Percentiles rank a stretch among this genome's conserved stretches.
Evolutionary conservation across 768 basidiomycete species (phyloP).

Genomic region (Panus rudis): DNA sequence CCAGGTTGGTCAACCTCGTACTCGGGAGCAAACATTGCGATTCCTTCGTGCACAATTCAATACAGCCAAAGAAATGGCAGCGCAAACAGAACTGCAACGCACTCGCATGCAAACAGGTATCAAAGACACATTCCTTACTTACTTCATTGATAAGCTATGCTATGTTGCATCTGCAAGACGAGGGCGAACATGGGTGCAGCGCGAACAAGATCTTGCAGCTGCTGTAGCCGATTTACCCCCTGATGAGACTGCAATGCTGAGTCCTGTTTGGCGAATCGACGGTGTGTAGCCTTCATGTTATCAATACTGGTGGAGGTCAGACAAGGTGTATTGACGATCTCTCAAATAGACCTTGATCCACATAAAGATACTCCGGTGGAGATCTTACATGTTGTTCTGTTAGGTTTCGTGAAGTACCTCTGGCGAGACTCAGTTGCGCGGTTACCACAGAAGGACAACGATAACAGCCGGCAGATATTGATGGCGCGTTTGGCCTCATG

Average conservation of each 20-base stretch:
- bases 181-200: conserved; percentile 1
- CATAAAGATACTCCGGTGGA: conserved; percentile 39
- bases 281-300: conserved; percentile 15
- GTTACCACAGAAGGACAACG: conserved; percentile 24
- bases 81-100: neutral
- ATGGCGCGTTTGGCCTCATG: conserved; percentile 27
- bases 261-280: conserved; percentile 28
- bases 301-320: too few species aligned
- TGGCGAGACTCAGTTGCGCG: conserved; percentile 32
- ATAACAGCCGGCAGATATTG: conserved; percentile 19
- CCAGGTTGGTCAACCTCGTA: neutral
- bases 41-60: neutral
- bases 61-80: neutral
- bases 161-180: neutral
- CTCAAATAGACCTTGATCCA: conserved; percentile 31
- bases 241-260: conserved; percentile 18
- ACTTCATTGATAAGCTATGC: conserved; percentile 21
- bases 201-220: conserved; percentile 11
- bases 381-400: conserved; percentile 36
- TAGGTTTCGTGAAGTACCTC: conserved; percentile 42
- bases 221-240: conserved; percentile 4
- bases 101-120: conserved; percentile 24
- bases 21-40: neutral
- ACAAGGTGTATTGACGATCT: neutral
- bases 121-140: conserved; percentile 27